Evolutionary conservation across 2,329 filamentous ascomycete species (phyloP).

Genomic region (Blastomyces gilchristii): DNA sequence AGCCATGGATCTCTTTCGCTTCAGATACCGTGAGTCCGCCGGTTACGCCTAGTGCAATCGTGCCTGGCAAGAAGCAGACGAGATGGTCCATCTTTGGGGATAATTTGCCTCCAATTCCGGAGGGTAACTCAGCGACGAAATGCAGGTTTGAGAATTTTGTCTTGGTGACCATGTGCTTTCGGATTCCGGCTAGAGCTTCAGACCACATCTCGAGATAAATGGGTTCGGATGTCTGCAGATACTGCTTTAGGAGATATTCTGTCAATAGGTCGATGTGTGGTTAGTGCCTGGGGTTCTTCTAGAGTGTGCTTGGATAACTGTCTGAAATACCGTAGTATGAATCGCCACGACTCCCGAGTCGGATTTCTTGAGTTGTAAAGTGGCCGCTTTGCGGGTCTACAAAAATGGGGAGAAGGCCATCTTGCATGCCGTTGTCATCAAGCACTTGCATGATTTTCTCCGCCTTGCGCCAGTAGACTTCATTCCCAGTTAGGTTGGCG

Average conservation of each 20-base stretch:
- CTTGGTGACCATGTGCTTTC: conserved; percentile 87
- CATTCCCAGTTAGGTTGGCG: conserved; percentile 85
- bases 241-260: conserved; percentile 98
- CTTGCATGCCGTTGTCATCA: conserved; percentile 66
- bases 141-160: conserved; percentile 69
- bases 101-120: conserved; percentile 55
- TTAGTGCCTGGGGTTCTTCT: not conserved
- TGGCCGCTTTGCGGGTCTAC: conserved; percentile 67
- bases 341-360: conserved; percentile 88
- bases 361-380: conserved; percentile 77
- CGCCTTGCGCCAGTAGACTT: conserved; percentile 80
- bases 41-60: conserved; percentile 80
- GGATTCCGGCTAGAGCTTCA: conserved; percentile 70
- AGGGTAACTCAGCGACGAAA: conserved; percentile 77
- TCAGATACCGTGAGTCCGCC: conserved; percentile 64
- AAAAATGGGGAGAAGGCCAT: conserved; percentile 85
- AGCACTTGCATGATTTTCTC: conserved; percentile 88
- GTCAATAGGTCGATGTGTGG: not conserved
- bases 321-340: conserved; percentile 64
- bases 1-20: conserved; percentile 60
- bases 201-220: conserved; percentile 91
- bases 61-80: conserved; percentile 94
- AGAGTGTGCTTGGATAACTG: not conserved
- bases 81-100: conserved; percentile 96
- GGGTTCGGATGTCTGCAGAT: conserved; percentile 81